Base-by-base conservation (phyloP, 108 stramenopile genomes). In the Cyclotella baltica region DNA sequence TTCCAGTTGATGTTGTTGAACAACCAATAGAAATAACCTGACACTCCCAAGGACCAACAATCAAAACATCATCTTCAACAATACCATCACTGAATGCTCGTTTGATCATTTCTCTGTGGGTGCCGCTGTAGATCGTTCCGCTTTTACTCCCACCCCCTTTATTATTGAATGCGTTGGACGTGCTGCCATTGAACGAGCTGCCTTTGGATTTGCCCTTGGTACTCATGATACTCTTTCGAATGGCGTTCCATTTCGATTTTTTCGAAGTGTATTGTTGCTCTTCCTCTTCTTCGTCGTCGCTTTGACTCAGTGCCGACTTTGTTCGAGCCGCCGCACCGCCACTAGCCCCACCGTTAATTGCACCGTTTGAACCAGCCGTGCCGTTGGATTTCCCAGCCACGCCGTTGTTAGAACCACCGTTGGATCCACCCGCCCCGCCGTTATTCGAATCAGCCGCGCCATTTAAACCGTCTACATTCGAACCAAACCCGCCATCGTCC, bases 11-110 rank as follows among this genome's bases (percentile, higher is more conserved):
- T 23, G 69, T 16, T 34, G 20, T 35, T 37, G 10, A 1, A 46
- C 35, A 8, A 10, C 11, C 55, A 8, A 62, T 4, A 28, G 33
- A 16, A 11, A 73, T 38, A 48, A 75, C 73, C 48, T 64, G 38
- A 56, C 77, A 79, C 40, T 72, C 65, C 73, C 83, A 79, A 33
- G 68, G 78, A 18, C 77, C 73, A 53, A 80, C 33, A 1, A 65
- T 18, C 18, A 74, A 55, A 3, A 52, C 43, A 36, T 78, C 72
- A 34, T 70, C 73, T 0, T 73, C 77, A 16, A 10, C 66, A 33
- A 23, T 43, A 16, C 31, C 72, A 16, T 38, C 51, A n/a, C 2
- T 2, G 5, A 4, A 2, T 43, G 55, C 53, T 19, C 0, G 18
- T 23, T 47, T 33, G 13, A 9, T 15, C 30, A 59, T 37, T 5